These are phyloP conservation scores for Dittrichia graveolens DNA, from an alignment of 129 eudicot genomes.

Conservation along the genomic window DNA sequence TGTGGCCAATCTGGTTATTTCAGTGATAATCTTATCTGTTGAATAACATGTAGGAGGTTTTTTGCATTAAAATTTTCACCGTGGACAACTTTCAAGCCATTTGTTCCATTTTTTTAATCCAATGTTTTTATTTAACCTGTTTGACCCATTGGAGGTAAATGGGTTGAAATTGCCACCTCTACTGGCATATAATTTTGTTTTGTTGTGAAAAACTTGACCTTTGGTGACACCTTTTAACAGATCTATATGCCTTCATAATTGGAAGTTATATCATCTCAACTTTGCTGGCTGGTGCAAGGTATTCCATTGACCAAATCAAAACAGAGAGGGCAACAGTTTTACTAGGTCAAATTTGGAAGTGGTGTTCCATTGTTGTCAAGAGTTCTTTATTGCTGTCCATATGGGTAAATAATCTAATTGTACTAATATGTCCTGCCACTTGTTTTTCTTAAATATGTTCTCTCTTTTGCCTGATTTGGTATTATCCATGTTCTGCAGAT, in stretches of 20 bases:
- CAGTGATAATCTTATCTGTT: background rate
- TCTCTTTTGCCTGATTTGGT: constrained; percentile 2
- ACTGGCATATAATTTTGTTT: background rate
- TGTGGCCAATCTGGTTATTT: background rate
- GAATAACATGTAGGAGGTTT: background rate
- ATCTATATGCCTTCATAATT: constrained; percentile 81
- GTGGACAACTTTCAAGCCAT: background rate
- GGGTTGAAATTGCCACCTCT: background rate
- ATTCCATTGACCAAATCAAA: constrained; percentile 61
- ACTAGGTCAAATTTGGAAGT: constrained; percentile 74
- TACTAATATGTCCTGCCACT: background rate
- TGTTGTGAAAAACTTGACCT: constrained; percentile 4
- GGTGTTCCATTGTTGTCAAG: constrained; percentile 83
- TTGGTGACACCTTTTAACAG: constrained; percentile 31
- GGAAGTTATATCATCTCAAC: constrained; percentile 94
- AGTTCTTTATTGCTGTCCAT: constrained; percentile 77
- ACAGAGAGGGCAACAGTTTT: constrained; percentile 70
- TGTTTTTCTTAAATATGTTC: background rate
- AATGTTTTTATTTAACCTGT: background rate
- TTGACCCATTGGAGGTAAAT: background rate
- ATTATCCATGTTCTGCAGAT: constrained; percentile 49
- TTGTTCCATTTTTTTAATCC: background rate
- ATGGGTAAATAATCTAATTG: constrained; percentile 54
- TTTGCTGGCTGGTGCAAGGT: constrained; percentile 77
- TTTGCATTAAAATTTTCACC: background rate